Evolutionary conservation across 306 rosid genomes (phyloP).

Genomic region (Inga leiocalycina): DNA sequence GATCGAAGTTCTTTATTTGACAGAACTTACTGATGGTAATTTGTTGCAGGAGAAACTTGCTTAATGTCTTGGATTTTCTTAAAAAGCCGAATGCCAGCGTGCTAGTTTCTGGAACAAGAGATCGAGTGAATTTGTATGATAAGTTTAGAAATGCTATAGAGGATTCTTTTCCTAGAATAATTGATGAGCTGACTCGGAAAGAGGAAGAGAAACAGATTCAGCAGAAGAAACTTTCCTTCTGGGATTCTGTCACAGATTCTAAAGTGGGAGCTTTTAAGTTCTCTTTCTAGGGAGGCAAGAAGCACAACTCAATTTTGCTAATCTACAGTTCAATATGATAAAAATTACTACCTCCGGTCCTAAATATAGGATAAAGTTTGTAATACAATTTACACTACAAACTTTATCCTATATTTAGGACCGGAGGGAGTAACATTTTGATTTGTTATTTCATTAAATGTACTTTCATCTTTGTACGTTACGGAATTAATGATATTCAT

Average conservation of each 20-base stretch:
- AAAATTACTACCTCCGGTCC: not conserved
- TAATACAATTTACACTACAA: no score
- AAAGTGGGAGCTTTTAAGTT: constrained; percentile 84
- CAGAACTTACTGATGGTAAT: not conserved
- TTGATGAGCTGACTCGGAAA: constrained; percentile 58
- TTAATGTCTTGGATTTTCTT: constrained; percentile 86
- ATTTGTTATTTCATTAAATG: constrained; percentile 27
- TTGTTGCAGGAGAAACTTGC: constrained; percentile 78
- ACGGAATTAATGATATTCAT: not conserved
- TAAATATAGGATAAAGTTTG: no score
- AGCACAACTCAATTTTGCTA: constrained; percentile 4
- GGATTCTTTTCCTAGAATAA: constrained; percentile 71
- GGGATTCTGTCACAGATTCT: constrained; percentile 80
- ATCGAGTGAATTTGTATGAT: constrained; percentile 78
- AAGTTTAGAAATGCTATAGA: constrained; percentile 80
- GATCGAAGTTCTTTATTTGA: not conserved
- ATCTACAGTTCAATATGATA: constrained; percentile 12
- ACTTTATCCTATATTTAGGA: no score
- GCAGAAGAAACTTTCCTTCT: constrained; percentile 63
- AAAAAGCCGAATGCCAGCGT: constrained; percentile 79
- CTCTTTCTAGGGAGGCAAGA: constrained; percentile 55
- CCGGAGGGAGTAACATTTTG: not conserved
- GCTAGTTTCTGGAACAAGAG: constrained; percentile 88
- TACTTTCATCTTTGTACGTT: not conserved
- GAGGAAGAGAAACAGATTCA: constrained; percentile 66